Base-by-base conservation (phyloP, 1,284 basidiomycete species). In the Cryptococcus hybrid region DNA sequence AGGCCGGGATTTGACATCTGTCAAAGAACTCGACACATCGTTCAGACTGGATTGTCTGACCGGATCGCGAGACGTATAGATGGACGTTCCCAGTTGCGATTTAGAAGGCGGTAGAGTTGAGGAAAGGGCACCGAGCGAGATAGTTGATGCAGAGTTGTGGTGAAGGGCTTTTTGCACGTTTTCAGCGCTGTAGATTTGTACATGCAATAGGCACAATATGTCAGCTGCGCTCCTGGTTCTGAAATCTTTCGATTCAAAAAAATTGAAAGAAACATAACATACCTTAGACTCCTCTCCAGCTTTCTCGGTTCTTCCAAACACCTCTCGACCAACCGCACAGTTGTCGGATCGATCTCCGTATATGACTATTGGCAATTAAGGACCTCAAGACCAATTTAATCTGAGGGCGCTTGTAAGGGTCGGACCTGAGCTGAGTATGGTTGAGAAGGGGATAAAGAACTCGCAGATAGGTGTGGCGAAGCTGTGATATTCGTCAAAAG, bases 401-500 rank as follows among this genome's bases (percentile, higher is more conserved):
- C 74, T 96, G 89, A 0, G 87, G 82, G 4, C 93, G 88, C 75
- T 99, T 99, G 82, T 99, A 98, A 0, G 91, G 87, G 60, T 85
- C 82, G 55, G 81, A 81, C 38, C 87, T 86, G 5, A 99, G 83
- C 76, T 99, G 96, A 0, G 96, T 99, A 74, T 92, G 92, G 13
- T 90, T 93, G 34, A 99, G 83, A 3, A 99, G 85, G 0, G 95
- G 95, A 71, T 98, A 92, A 4, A 99, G 82, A 2, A 99, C 96
- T 12, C 95, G 88, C 15, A 99, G 86, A 72, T 95, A 99, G 0
- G 95, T 98, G 75, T 99, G 95, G 38, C 93, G 89, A 42, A 99
- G 83, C 90, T 96, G 69, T 3, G 43, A 44, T 1, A 44, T 7
- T 44, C 3, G 24, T n/a, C 43, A 24, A 44, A n/a, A n/a, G 9